phyloP scores from a whole-genome alignment of 306 rosid genomes.

The Lathyrus tuberosus region DNA sequence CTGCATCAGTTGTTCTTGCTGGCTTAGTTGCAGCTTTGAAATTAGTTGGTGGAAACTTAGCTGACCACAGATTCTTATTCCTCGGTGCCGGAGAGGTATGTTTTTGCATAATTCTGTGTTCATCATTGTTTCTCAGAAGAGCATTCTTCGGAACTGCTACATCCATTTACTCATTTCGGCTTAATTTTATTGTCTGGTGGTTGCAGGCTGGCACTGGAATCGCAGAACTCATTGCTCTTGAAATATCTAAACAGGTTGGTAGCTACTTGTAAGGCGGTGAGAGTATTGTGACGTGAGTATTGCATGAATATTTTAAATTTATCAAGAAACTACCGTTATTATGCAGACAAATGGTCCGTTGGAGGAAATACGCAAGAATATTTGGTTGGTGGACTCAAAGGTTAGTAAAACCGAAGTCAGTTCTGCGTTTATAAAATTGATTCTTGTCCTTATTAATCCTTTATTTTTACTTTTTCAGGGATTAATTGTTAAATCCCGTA shows the following conservation, averaged over 20 bases:
- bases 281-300: constrained; percentile 5
- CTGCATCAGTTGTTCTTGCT: constrained; percentile 98
- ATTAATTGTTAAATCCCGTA: constrained; percentile 76
- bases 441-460: constrained; percentile 35
- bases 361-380: constrained; percentile 88
- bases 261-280: constrained; percentile 18
- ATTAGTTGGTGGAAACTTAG: constrained; percentile 70
- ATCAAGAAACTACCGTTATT: constrained; percentile 39
- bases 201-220: constrained; percentile 99
- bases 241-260: constrained; percentile 87
- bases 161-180: constrained; percentile 27
- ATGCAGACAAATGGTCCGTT: constrained; percentile 83
- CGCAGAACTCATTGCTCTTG: constrained; percentile 97
- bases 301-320: constrained; percentile 21
- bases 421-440: constrained; percentile 9
- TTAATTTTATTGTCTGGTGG: constrained; percentile 39
- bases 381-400: constrained; percentile 98
- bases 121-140: background rate
- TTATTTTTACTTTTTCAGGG: constrained; percentile 60
- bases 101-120: too few species aligned
- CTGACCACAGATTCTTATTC: constrained; percentile 88
- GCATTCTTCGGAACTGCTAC: background rate
- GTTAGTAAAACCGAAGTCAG: constrained; percentile 42
- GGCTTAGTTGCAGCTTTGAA: constrained; percentile 83
- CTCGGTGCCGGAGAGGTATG: constrained; percentile 99